Conservation (phyloP, 1,139 yeast species). For the Nakaseomyces kungkrabaensis region DNA sequence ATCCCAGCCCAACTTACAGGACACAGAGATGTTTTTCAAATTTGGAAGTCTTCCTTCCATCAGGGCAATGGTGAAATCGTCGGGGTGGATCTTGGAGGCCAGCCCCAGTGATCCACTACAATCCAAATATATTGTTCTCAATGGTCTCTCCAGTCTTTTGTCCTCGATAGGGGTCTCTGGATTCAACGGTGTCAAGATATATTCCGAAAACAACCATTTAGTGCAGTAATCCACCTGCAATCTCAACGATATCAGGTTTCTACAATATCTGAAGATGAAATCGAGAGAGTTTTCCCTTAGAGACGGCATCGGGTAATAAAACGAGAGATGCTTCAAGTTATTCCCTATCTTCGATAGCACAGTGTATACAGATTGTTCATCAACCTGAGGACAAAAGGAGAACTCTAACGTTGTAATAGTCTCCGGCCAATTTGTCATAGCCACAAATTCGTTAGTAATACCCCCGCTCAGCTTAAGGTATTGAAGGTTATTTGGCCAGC, state of each 20-base stretch:
- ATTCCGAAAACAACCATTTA: slow-evolving; percentile 48
- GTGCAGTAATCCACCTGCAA: slow-evolving; percentile 79
- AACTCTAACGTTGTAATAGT: slow-evolving; percentile 65
- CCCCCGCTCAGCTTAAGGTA: slow-evolving; percentile 82
- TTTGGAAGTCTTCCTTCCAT: slow-evolving; percentile 67
- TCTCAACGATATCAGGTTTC: slow-evolving; percentile 51
- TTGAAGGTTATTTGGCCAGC: slow-evolving; percentile 73
- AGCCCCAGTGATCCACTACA: slow-evolving; percentile 88
- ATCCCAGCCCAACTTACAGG: slow-evolving; percentile 84
- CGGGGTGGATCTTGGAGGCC: slow-evolving; percentile 71
- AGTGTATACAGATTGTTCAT: slow-evolving; percentile 49
- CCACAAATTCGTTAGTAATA: slow-evolving; percentile 67
- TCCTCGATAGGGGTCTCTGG: neutral
- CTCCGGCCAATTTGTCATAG: slow-evolving; percentile 55
- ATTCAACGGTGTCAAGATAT: slow-evolving; percentile 31
- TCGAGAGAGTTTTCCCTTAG: slow-evolving; percentile 63
- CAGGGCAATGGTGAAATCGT: slow-evolving; percentile 77
- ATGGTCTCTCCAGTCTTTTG: slow-evolving; percentile 37
- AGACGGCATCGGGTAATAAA: slow-evolving; percentile 85
- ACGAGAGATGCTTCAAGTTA: slow-evolving; percentile 49
- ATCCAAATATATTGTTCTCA: slow-evolving; percentile 58
- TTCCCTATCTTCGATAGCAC: slow-evolving; percentile 57
- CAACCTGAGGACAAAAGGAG: slow-evolving; percentile 78
- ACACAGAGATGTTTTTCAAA: slow-evolving; percentile 53
- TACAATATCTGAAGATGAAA: slow-evolving; percentile 62